Base-by-base conservation (phyloP, 441 rosid species). In the Hura crepitans region DNA sequence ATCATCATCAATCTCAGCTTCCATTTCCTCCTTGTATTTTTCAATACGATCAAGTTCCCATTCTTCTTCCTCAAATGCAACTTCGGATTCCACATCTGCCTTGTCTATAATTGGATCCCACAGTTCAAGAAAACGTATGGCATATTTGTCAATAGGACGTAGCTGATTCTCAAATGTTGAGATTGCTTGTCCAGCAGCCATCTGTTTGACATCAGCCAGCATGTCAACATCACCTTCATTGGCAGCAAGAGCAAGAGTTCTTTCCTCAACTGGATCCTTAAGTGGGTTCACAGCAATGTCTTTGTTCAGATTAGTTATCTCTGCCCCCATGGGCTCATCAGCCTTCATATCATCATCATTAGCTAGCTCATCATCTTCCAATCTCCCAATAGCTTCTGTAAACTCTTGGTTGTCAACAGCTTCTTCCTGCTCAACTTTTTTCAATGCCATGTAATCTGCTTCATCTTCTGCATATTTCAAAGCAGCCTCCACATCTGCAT, bases 351-450 rank as follows among this genome's bases (percentile, higher is more conserved):
- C 97, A 75, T 96, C 99, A 76, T 96, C 99, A 72, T 85, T 91
- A 10, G 81, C 88, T 49, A 84, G 72, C 68, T 96, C 99, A 76
- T 96, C 99, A 69, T 96, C 99, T 78, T 96, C 99, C 76, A 85
- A 74, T 80, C 86, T 91, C 82, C 87, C 96, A 73, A 85, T 80
- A 55, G 94, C 93, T 81, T 96, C 99, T 5, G 97, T 87, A 77
- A 96, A 96, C 81, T 96, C 99, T 82, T 96, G 99, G 82, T 91
- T 96, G 61, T 89, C 97, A 68, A 96, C 99, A 78, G 97, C 99
- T 85, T 96, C 99, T 83, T 96, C 99, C 87, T 86, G 88, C 81
- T 93, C 99, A 42, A 90, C 99, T 85, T 82, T 93, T 84, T 96
- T 96, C 75, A 96, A 77, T 74, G 99, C 99, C 98, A 96, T 93